Percentiles rank a stretch among this genome's conserved stretches.
These are phyloP conservation scores for Melaleuca quinquenervia DNA, from an alignment of 345 rosid species.

Conservation along the genomic window DNA sequence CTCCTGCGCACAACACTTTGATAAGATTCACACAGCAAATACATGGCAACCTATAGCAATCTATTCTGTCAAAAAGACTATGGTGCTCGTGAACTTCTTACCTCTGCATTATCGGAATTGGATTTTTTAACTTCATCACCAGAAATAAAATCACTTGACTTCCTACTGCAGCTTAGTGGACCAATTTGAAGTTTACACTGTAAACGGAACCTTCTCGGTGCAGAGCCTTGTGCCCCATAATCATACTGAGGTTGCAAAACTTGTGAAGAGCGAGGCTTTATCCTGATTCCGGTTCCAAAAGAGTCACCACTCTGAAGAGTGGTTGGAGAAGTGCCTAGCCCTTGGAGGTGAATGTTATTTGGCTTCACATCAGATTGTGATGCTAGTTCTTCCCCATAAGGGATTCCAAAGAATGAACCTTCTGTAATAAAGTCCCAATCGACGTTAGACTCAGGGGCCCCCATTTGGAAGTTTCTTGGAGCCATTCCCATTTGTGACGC, in stretches of 20 bases:
- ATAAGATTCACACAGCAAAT: background rate
- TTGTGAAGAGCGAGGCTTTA: conserved; percentile 26
- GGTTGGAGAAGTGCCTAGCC: background rate
- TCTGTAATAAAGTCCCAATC: background rate
- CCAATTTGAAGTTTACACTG: conserved; percentile 18
- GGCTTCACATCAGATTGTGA: conserved; percentile 6
- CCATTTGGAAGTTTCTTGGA: background rate
- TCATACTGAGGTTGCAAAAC: background rate
- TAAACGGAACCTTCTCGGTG: conserved; percentile 45
- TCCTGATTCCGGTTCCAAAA: conserved; percentile 28
- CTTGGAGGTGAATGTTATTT: background rate
- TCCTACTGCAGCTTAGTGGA: background rate
- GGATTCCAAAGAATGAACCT: background rate
- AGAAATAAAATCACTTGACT: background rate
- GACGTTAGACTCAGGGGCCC: background rate
- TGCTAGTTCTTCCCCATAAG: background rate
- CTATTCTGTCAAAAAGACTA: background rate
- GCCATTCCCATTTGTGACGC: background rate
- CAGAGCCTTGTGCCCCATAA: conserved; percentile 30
- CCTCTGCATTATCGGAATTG: background rate
- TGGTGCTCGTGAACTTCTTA: background rate
- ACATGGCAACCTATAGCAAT: background rate
- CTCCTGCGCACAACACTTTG: background rate
- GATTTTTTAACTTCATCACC: conserved; percentile 12
- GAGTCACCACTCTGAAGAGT: conserved; percentile 2